Base-by-base conservation (phyloP, 2,329 filamentous ascomycete species). In the Diaporthe sp. region DNA sequence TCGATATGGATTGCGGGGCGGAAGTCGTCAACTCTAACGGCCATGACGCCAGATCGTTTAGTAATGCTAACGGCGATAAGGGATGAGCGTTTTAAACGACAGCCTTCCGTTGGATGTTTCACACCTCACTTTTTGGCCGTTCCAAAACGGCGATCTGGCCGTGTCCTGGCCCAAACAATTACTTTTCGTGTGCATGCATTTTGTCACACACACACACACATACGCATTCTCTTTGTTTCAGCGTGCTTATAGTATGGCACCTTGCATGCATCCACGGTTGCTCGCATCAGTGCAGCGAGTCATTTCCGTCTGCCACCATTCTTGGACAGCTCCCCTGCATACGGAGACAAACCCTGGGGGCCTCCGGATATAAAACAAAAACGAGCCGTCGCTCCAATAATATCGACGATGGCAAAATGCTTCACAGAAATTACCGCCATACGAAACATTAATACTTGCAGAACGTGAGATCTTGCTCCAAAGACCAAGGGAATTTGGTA, bases 51-150 rank as follows among this genome's bases (percentile, higher is more conserved):
- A 69, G 65, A 42, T 22, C 15, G 49, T 69, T 69, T 69, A 69
- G n/a, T 69, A 69, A 69, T 69, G 15, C 49, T 39, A 53, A 53
- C 65, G 65, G 65, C 55, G 65, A 69, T 69, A 69, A 69, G 65
- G 31, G 22, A 39, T 5, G 9, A 53, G 44, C 31, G 65, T 51
- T 53, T 37, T 8, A 8, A 39, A 39, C 28, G 12, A 42, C 42
- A 34, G 12, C 61, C 34, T 13, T 12, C 65, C 46, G 46, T 68
- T 53, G 5, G 42, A 13, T 19, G 34, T 6, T 25, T 17, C 8
- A 25, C 34, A n/a, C 12, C 17, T 22, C 28, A 5, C 42, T 46
- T 8, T n/a, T 39, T 12, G 34, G 57, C 57, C 57, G 9, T n/a
- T 25, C 3, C 42, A n/a, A 37, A 51, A 19, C 19, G 44, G 25